Evolutionary conservation across 2,329 filamentous ascomycete species (phyloP).

Genomic region (Aspergillus cejpii): DNA sequence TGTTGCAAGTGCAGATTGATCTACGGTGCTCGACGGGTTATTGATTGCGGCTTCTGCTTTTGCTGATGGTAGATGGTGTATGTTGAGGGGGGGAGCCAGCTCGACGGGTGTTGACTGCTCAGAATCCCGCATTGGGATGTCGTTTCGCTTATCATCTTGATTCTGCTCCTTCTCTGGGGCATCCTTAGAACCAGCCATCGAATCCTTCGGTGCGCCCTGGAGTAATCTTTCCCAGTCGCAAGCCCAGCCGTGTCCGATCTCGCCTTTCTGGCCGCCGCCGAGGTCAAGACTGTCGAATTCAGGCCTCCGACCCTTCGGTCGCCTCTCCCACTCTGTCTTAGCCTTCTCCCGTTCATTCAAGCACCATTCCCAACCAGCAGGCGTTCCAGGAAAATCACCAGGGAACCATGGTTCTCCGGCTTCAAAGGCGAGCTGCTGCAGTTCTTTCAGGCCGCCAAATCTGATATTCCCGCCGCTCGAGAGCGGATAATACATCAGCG

Average conservation of each 20-base stretch:
- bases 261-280: slow-evolving; percentile 67
- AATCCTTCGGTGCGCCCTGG: slow-evolving; percentile 21
- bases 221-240: slow-evolving; percentile 78
- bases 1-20: slow-evolving; percentile 45
- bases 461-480: slow-evolving; percentile 72
- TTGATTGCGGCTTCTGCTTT: slow-evolving; percentile 25
- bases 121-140: slow-evolving; percentile 8
- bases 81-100: slow-evolving; percentile 24
- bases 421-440: slow-evolving; percentile 75
- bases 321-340: slow-evolving; percentile 62
- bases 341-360: slow-evolving; percentile 55
- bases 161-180: slow-evolving; percentile 2
- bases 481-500: slow-evolving; percentile 72
- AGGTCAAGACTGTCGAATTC: slow-evolving; percentile 70
- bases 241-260: slow-evolving; percentile 72
- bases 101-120: slow-evolving; percentile 9
- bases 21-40: slow-evolving; percentile 19
- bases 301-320: slow-evolving; percentile 73
- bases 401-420: slow-evolving; percentile 75
- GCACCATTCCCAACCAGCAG: slow-evolving; percentile 74
- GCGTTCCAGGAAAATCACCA: slow-evolving; percentile 71
- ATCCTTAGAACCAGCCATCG: neutral
- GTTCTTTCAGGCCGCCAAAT: slow-evolving; percentile 75
- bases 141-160: slow-evolving; percentile 8
- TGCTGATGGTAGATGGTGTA: slow-evolving; percentile 38